Base-by-base conservation (phyloP, 1,284 basidiomycete species). In the Cystobasidium pallidum region DNA sequence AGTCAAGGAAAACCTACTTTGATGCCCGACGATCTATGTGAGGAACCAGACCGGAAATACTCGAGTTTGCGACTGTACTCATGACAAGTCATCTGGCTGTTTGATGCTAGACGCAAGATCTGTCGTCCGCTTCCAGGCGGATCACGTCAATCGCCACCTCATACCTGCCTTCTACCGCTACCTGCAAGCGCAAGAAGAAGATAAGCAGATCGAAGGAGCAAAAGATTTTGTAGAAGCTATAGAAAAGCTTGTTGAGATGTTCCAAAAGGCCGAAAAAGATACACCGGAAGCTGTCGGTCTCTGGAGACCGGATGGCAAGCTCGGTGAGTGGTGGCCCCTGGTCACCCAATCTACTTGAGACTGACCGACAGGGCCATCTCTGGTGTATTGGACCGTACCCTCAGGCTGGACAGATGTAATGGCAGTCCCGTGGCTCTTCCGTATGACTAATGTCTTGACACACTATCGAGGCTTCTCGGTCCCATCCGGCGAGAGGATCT, bases 111-210 rank as follows among this genome's bases (percentile, higher is more conserved):
- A 71, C 36, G 68, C 68, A 10, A 66, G 61, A 24, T 70, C 66
- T 17, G 66, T 73, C 47, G 83, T 88, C 15, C 86, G 88, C 21
- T 84, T 91, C 4, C 87, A 89, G 78, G 84, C 85, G 7, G 89
- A 91, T 81, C 86, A 88, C 76, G 82, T 88, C 79, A 88, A 86
- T 75, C 86, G 88, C 6, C 80, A 81, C 21, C 79, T 91, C 54
- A 84, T 91, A 11, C 89, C 90, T 1, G 84, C 88, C 0, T 92
- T 91, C 81, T 91, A 91, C 77, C 86, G 88, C 28, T 91, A 85
- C 78, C 83, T 91, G 13, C 90, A 91, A 82, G 87, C 89, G 0
- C 90, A 91, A 80, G 86, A 88, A 28, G 74, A 80, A 28, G 82
- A 83, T 3, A 84, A 85, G 8, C 88, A 91, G 78, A 84, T 85